These are phyloP conservation scores for Globisporangium lucens DNA, from an alignment of 352 stramenopile genomes.

Conservation along the genomic window DNA sequence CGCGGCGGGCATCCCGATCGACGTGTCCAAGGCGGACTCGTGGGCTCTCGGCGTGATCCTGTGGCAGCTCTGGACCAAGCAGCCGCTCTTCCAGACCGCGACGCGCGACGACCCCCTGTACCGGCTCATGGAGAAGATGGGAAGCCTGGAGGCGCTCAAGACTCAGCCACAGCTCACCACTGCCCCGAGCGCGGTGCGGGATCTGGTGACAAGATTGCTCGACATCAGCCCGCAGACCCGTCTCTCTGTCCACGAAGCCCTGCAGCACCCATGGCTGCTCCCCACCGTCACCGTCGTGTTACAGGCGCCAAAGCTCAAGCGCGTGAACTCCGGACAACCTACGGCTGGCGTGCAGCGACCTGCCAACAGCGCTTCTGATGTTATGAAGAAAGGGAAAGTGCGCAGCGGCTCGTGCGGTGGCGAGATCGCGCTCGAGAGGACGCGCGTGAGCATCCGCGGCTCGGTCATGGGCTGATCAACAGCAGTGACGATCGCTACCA, in stretches of 20 bases:
- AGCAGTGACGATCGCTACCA: not conserved
- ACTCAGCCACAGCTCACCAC: conserved; percentile 23
- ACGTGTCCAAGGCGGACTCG: conserved; percentile 56
- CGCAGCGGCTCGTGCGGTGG: conserved; percentile 25
- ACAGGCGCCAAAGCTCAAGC: conserved; percentile 3
- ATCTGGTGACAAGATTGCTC: conserved; percentile 50
- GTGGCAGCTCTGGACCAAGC: conserved; percentile 62
- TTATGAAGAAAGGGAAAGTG: conserved; percentile 25
- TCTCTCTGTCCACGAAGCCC: conserved; percentile 43
- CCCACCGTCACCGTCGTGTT: too few species aligned
- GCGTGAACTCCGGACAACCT: conserved; percentile 1
- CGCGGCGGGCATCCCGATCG: conserved; percentile 21
- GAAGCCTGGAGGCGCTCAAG: conserved; percentile 27
- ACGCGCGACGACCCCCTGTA: conserved; percentile 51
- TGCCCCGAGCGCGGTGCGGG: conserved; percentile 28
- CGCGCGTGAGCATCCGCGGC: conserved; percentile 42
- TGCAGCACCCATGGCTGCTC: conserved; percentile 55
- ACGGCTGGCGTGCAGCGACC: not conserved
- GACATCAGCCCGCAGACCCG: conserved; percentile 41
- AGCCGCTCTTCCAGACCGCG: conserved; percentile 44
- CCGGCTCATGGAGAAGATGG: conserved; percentile 28
- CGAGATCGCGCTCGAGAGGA: conserved; percentile 64
- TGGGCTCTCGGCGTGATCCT: conserved; percentile 77
- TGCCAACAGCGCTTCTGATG: not conserved
- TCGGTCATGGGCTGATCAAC: not conserved